Conservation (phyloP, 306 rosid species). For the Casuarina cunninghamiana region DNA sequence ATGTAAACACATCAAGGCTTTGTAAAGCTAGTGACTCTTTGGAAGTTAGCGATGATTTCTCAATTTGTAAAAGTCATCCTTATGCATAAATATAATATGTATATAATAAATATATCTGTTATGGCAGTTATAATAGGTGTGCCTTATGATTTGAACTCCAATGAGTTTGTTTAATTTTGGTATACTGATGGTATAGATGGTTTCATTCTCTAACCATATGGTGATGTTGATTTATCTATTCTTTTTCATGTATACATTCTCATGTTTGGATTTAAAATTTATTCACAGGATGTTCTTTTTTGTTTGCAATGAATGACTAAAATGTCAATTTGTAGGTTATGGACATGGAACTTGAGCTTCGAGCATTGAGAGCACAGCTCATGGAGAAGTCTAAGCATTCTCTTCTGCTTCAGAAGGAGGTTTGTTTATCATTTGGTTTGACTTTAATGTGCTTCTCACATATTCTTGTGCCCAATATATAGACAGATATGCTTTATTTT, state of each 20-base stretch:
- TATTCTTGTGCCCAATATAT: not conserved
- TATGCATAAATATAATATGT: not conserved
- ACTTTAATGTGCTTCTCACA: not conserved
- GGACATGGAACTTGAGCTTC: constrained; percentile 97
- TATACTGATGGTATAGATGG: not conserved
- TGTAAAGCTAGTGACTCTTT: not conserved
- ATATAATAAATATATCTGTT: not conserved
- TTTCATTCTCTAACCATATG: not conserved
- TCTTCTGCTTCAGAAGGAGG: constrained; percentile 82
- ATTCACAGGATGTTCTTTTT: not conserved
- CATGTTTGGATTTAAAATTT: not conserved
- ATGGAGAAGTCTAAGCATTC: constrained; percentile 75
- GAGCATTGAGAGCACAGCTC: constrained; percentile 82
- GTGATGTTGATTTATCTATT: not conserved
- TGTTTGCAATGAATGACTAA: constrained; percentile 15
- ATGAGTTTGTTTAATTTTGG: constrained; percentile 1
- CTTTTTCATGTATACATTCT: not conserved
- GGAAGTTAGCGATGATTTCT: not conserved
- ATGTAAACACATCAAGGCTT: no score
- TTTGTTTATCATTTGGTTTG: constrained; percentile 25
- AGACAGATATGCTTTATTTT: not conserved
- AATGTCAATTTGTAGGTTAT: constrained; percentile 59
- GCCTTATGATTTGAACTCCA: not conserved
- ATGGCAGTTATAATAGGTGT: not conserved
- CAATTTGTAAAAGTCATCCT: not conserved